Conservation (phyloP, 1,139 yeast species). For the Yamadazyma sp. region DNA sequence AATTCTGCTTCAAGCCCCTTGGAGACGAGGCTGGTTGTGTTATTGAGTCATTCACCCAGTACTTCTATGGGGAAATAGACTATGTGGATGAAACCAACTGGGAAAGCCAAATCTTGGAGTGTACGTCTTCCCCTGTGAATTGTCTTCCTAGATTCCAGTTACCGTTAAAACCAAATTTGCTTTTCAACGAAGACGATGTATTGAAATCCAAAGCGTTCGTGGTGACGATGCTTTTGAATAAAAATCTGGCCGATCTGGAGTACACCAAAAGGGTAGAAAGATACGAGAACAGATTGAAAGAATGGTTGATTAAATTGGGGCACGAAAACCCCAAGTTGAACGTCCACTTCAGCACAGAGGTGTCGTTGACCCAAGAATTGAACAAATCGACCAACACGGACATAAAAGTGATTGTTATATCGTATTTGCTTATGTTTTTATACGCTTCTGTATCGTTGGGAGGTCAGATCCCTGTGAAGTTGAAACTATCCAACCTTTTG, state of each 20-base stretch:
- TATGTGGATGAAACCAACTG: conserved; percentile 54
- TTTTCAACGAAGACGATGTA: conserved; percentile 58
- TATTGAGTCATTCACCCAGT: conserved; percentile 88
- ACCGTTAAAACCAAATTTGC: conserved; percentile 69
- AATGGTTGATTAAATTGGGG: conserved; percentile 51
- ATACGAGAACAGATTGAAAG: conserved; percentile 69
- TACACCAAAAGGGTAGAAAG: conserved; percentile 44
- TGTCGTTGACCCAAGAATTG: conserved; percentile 79
- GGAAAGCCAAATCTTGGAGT: conserved; percentile 51
- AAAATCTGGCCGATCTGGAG: conserved; percentile 28
- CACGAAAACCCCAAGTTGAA: conserved; percentile 52
- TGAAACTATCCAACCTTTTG: conserved; percentile 36
- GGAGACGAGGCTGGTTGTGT: conserved; percentile 67
- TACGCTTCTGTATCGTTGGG: conserved; percentile 87
- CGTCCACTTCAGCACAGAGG: conserved; percentile 77
- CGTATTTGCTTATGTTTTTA: conserved; percentile 85
- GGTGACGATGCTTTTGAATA: conserved; percentile 64
- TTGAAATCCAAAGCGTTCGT: conserved; percentile 69
- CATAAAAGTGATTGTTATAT: conserved; percentile 62
- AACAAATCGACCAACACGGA: conserved; percentile 83
- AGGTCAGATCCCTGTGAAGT: conserved; percentile 42
- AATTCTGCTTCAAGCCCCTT: conserved; percentile 78
- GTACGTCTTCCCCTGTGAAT: conserved; percentile 81
- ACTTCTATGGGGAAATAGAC: conserved; percentile 65
- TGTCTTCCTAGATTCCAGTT: conserved; percentile 91